Evolutionary conservation across 1,139 yeast species (phyloP), one percentile per base, ranked within the genome.

Genomic region (Candida glucosophila): DNA sequence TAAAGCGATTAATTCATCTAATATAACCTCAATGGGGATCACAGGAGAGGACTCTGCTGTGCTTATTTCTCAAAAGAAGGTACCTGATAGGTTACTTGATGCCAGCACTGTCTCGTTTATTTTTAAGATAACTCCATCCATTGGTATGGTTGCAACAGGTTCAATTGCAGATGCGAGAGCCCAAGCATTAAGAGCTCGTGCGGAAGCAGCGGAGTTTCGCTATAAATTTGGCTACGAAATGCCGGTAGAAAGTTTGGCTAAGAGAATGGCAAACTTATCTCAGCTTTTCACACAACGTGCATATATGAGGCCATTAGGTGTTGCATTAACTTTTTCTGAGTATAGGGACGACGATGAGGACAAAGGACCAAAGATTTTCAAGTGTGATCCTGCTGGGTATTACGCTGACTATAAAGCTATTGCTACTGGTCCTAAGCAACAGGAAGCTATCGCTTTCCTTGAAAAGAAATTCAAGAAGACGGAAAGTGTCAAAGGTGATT

Each of bases 241-340:
- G 85, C 97, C 98, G 3, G 86, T 85, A 37, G 95, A 86, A 48
- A 86, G 82, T 25, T 66, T 90, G 44, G 86, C 96, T 25, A 90
- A 88, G 61, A 73, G 96, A 49, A 79, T 90, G 80, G 98, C 97
- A 32, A 90, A 90, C 49, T 60, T 86, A 44, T 81, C 94, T 25
- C 98, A 90, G 62, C 74, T 90, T 37, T 90, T 86, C 55, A 90
- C 98, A 23, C 98, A 90, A 58, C 72, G 97, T 49, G 98, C 98
- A n/a, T 90, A 90, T 55, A 90, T 90, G 97, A 75, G 98, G 55
- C 98, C 98, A 15, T 66, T 88, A 39, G 96, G 96, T 20, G 95
- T 86, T 30, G 85, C 95, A 15, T 68, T 86, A 46, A 86, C 96
- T 13, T 80, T 90, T 46, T 71, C 88, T 34, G 77, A 92, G 25